Evolutionary conservation across 495 filamentous ascomycete species (phyloP), one percentile per base, ranked within the genome.

Genomic region (Trichocladium antarcticum): DNA sequence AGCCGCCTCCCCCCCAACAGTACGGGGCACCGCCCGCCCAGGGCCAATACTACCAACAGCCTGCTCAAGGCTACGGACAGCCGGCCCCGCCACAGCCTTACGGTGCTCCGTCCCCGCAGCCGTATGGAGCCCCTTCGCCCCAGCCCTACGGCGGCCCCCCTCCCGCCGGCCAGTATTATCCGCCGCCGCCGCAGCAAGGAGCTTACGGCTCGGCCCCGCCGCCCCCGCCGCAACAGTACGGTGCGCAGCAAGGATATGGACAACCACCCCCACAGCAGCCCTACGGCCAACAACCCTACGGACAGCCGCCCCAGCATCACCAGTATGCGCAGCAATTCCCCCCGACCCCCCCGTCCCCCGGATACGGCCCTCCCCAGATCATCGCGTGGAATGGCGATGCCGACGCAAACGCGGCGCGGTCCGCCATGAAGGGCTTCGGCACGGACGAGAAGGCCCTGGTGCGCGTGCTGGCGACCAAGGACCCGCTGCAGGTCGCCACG

Each of bases 371-470:
- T 5, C 72, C 75, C 3, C 77, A 80, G 55, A 63, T 72, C 16
- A 85, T 84, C 20, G 73, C 71, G 5, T 83, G 77, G 59, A 79
- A 89, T 48, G 80, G 74, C 41, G 71, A 66, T 2, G 58, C 65
- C 1, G 78, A 93, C 48, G 85, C 86, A 0, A 76, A 87, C 41
- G 72, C 65, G 8, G 71, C 94, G 19, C 74, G 86, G 44, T 76
- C 76, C 56, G 87, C 90, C 2, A 94, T 94, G 84, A 93, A 93
- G 69, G 87, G 89, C 7, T 82, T 92, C 49, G 89, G 89, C 37
- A 95, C 89, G 0, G 80, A 95, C 56, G 89, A 95, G 63, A 78
- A 77, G 42, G 63, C 76, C 0, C 70, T 95, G 0, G 85, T 89
- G 56, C 65, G 68, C 0, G 66, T 82, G 14, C 69, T 97, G 17